Evolutionary conservation across 2,329 filamentous ascomycete species (phyloP).

Genomic region (Gremmenia infestans): DNA sequence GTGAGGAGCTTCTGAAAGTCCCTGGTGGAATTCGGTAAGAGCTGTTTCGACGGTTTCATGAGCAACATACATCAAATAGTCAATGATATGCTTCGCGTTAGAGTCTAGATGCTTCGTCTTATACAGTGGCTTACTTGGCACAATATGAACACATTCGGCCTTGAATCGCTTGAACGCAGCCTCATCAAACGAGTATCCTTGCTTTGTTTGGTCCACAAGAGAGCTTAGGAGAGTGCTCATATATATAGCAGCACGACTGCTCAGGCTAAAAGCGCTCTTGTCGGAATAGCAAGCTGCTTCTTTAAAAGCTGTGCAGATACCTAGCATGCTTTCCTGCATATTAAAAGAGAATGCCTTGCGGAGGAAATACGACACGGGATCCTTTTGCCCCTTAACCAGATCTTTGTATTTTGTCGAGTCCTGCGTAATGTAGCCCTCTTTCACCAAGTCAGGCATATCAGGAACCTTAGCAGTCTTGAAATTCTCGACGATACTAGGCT

Average conservation of each 20-base stretch:
- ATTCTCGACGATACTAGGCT: conserved; percentile 56
- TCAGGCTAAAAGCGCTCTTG: conserved; percentile 33
- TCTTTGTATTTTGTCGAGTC: conserved; percentile 37
- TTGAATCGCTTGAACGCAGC: conserved; percentile 38
- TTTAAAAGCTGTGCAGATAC: conserved; percentile 59
- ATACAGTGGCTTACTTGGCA: conserved; percentile 40
- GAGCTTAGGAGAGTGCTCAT: conserved; percentile 49
- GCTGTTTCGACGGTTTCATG: conserved; percentile 34
- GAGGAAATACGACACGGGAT: conserved; percentile 41
- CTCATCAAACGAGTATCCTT: conserved; percentile 45
- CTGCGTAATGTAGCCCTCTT: conserved; percentile 45
- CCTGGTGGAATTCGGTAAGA: conserved; percentile 23
- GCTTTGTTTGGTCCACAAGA: conserved; percentile 54
- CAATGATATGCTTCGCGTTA: conserved; percentile 49
- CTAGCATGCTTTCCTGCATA: conserved; percentile 52
- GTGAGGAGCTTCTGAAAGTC: conserved; percentile 5
- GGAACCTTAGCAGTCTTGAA: conserved; percentile 58
- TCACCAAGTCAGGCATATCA: conserved; percentile 39
- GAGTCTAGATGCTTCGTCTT: conserved; percentile 31
- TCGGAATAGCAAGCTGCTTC: conserved; percentile 56
- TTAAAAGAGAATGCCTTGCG: conserved; percentile 52
- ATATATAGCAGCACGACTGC: conserved; percentile 44
- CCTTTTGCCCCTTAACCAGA: conserved; percentile 6
- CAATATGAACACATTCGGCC: background rate
- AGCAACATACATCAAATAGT: conserved; percentile 57